These are phyloP conservation scores for Gossypium arboreum DNA, from an alignment of 345 rosid genomes.

Conservation along the genomic window DNA sequence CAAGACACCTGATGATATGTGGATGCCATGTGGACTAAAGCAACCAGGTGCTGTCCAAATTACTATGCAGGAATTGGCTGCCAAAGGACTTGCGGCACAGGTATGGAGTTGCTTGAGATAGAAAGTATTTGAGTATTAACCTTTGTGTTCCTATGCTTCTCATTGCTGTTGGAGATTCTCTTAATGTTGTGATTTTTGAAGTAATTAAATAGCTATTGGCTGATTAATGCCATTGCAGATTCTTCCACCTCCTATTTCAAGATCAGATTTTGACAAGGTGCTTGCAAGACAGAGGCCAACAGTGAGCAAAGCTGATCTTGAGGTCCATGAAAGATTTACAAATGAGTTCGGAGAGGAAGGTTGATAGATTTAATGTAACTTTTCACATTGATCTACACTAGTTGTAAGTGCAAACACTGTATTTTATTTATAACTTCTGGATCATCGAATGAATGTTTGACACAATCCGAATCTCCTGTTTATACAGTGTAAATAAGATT, in stretches of 20 bases:
- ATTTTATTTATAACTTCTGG: slow-evolving; percentile 31
- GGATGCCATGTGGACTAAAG: slow-evolving; percentile 77
- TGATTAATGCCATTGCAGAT: background rate
- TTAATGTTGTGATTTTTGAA: background rate
- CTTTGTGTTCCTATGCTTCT: background rate
- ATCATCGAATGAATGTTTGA: slow-evolving; percentile 26
- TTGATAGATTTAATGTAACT: slow-evolving; percentile 20
- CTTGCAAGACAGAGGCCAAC: slow-evolving; percentile 82
- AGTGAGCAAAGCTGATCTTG: slow-evolving; percentile 71
- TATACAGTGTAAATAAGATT: slow-evolving; percentile 37
- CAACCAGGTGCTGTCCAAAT: slow-evolving; percentile 63
- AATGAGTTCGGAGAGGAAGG: slow-evolving; percentile 91
- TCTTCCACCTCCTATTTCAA: background rate
- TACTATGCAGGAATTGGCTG: slow-evolving; percentile 67
- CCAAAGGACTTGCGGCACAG: slow-evolving; percentile 53
- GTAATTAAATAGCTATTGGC: background rate
- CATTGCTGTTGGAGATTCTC: background rate
- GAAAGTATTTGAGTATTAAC: background rate
- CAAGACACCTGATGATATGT: slow-evolving; percentile 50
- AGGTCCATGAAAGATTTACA: slow-evolving; percentile 80
- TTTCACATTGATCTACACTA: slow-evolving; percentile 17
- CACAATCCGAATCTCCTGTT: slow-evolving; percentile 28
- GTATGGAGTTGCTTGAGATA: slow-evolving; percentile 28
- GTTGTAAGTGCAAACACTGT: slow-evolving; percentile 31
- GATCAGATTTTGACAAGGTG: slow-evolving; percentile 73